Evolutionary conservation across 148 eudicot species (phyloP).

Genomic region (Persicaria maculosa): DNA sequence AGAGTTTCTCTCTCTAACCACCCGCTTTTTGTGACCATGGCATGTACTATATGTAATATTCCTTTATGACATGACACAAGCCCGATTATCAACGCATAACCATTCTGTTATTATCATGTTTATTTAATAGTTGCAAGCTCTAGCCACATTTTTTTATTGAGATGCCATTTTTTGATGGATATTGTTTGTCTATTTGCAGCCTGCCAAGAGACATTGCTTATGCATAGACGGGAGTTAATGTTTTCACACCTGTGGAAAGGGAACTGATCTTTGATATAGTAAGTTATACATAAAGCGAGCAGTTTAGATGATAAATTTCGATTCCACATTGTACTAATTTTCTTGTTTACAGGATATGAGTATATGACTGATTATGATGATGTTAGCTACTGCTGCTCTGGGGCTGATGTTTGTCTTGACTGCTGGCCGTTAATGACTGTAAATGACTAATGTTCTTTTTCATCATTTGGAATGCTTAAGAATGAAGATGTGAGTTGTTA

Average conservation of each 20-base stretch:
- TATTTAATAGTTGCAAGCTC: not conserved
- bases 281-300: constrained; percentile 22
- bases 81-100: not conserved
- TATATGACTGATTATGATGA: constrained; percentile 91
- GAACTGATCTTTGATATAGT: constrained; percentile 95
- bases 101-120: not conserved
- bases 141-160: not conserved
- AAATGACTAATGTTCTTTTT: not conserved
- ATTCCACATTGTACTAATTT: constrained; percentile 5
- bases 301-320: not conserved
- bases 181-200: constrained; percentile 40
- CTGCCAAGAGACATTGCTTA: constrained; percentile 84
- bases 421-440: constrained; percentile 96
- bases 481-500: not conserved
- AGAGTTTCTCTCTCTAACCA: too few relatives aligned
- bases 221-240: constrained; percentile 66
- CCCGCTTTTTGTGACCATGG: too few relatives aligned
- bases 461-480: not conserved
- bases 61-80: not conserved
- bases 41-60: constrained; percentile 75
- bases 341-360: constrained; percentile 66
- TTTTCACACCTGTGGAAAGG: constrained; percentile 81
- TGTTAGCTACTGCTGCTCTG: constrained; percentile 89
- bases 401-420: constrained; percentile 82
- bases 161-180: too few relatives aligned